Evolutionary conservation across 805 yeast species (phyloP), one percentile per base, ranked within the genome.

Genomic region (Saccharomyces mikatae): DNA sequence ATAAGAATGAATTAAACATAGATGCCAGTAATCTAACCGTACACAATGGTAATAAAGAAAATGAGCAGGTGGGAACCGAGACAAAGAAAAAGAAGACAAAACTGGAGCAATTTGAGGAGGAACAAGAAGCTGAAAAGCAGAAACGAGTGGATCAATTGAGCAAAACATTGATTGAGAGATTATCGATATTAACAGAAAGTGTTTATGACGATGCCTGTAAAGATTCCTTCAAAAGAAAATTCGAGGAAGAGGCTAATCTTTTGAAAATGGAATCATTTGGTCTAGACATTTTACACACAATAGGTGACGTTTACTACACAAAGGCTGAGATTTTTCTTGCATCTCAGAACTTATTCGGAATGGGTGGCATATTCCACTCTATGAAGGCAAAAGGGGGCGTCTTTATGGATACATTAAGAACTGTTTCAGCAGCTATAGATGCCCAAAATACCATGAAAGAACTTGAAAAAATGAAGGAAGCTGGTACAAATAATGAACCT

Each of bases 201-300:
- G 78, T 76, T 30, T 79, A 80, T 61, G 83, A 81, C 52, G 74
- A 73, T 0, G 88, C 82, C 31, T 83, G 90, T 44, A 76, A 85
- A 52, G 68, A 70, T 6, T 77, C 86, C 0, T 92, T 89, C 68
- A 72, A 77, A 56, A 76, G 76, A 54, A 85, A 87, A 67, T 78
- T 87, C 60, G 77, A 76, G 57, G 82, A 84, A 63, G 98, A 94
- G 69, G 96, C 96, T 14, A 94, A 91, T 65, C 75, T 83, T 29
- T 74, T 87, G 59, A 87, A 86, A 62, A 80, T 85, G 82, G 94
- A 87, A 68, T 86, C 92, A 24, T 87, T 87, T 70, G 95, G 95
- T n/a, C 70, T 86, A 31, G 90, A 87, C 64, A 86, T 87, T 36
- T 76, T 88, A 49, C 94, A 87, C 61, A 79, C 88, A 0, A 79